These are phyloP conservation scores for Ophiostoma australiae DNA, from an alignment of 2,329 filamentous ascomycete genomes.

Conservation along the genomic window DNA sequence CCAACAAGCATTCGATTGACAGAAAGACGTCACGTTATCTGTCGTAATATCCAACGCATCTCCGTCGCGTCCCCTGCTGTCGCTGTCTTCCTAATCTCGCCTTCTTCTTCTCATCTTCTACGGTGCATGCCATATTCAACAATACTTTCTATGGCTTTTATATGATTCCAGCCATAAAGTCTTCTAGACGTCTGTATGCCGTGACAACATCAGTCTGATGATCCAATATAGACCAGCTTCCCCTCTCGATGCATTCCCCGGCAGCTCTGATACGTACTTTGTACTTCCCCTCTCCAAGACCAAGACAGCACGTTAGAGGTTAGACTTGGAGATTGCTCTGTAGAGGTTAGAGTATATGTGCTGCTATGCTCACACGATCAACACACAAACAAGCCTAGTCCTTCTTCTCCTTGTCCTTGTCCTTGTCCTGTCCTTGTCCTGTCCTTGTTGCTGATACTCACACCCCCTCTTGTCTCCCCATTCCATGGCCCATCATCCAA, in stretches of 20 bases:
- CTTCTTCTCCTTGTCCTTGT: neutral
- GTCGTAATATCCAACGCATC: neutral
- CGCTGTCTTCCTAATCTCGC: too few relatives aligned
- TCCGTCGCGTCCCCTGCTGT: neutral
- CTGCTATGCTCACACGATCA: conserved; percentile 8
- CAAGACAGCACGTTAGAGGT: neutral
- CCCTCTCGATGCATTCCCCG: neutral
- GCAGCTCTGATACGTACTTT: conserved; percentile 1
- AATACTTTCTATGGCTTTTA: too few relatives aligned
- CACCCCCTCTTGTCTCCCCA: conserved; percentile 8
- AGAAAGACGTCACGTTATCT: neutral
- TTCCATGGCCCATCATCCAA: neutral
- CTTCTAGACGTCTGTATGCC: neutral
- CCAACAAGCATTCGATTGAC: neutral
- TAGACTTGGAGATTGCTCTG: too few relatives aligned
- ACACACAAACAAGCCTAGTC: neutral
- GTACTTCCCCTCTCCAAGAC: neutral
- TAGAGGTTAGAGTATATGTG: neutral
- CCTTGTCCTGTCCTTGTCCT: neutral
- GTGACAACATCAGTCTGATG: neutral
- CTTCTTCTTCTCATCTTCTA: too few relatives aligned
- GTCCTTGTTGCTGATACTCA: neutral
- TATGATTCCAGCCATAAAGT: too few relatives aligned
- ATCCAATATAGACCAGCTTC: neutral
- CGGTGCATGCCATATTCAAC: too few relatives aligned